Evolutionary conservation across 352 stramenopile genomes (phyloP), one percentile per base, ranked within the genome.

Genomic region (Globisporangium perplexum): DNA sequence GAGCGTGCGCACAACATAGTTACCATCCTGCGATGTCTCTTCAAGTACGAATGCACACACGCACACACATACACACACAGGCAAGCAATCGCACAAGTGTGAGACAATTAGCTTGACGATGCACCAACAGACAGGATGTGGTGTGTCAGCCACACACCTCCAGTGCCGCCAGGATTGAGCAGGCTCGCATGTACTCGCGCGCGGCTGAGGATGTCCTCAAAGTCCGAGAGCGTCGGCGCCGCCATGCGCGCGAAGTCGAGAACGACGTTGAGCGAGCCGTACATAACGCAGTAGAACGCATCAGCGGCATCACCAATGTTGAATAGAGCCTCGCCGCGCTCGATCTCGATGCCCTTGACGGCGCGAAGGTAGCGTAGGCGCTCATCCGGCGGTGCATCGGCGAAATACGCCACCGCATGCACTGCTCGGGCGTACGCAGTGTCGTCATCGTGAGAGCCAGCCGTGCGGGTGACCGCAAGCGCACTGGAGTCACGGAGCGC

Each of bases 271-370:
- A 88, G 66, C 2, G 80, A 74, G 31, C 80, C 80, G 51, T 81
- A 88, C 65, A 88, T 84, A 61, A 88, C 72, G 50, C 77, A 88
- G 48, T 87, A 90, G 50, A 90, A 87, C 24, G 77, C 72, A 51
- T 90, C 80, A 5, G 80, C 80, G 4, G 68, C 59, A 50, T 90
- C 80, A 2, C 80, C 80, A 26, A 88, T 80, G 36, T 76, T 67
- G 57, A 90, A 90, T 3, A 90, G 57, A 45, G 73, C 74, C 30
- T 90, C 74, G 45, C 77, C 73, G 31, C 77, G 66, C 8, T 85
- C 63, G 22, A 90, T 68, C 46, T 84, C 72, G 28, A 90, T 71
- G 26, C 80, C 80, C 38, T 84, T 83, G 24, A 74, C 72, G 11
- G 76, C 74, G 28, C 79, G 77, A 23, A 90, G 63, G 50, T 88